Conservation (phyloP, 345 rosid genomes). For the Linum usitatissimum region DNA sequence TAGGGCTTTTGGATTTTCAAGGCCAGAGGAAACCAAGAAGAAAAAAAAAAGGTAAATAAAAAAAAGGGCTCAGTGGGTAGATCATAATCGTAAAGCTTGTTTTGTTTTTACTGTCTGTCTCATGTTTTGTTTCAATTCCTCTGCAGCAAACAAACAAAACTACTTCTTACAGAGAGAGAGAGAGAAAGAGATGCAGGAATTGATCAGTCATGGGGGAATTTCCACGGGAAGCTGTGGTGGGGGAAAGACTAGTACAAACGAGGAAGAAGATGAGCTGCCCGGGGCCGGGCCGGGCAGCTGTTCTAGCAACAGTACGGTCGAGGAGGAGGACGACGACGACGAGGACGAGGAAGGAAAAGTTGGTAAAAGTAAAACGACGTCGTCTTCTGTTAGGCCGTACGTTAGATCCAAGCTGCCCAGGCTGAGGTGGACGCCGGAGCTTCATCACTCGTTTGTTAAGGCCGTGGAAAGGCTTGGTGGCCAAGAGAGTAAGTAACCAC, state of each 20-base stretch:
- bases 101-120: neutral
- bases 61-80: neutral
- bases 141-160: neutral
- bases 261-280: neutral
- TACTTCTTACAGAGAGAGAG: no score
- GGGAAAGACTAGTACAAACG: neutral
- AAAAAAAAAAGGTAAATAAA: no score
- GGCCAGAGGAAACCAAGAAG: neutral
- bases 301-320: slow-evolving; percentile 89
- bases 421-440: slow-evolving; percentile 28
- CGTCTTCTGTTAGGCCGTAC: slow-evolving; percentile 16
- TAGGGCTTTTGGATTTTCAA: neutral
- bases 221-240: neutral
- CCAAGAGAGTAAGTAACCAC: slow-evolving; percentile 16
- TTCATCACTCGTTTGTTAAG: slow-evolving; percentile 22
- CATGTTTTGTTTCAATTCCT: neutral
- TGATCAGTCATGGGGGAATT: neutral
- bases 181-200: neutral
- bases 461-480: slow-evolving; percentile 28
- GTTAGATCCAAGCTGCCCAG: slow-evolving; percentile 28
- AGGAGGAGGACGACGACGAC: slow-evolving; percentile 57
- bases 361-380: slow-evolving; percentile 34
- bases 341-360: slow-evolving; percentile 33
- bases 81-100: neutral
- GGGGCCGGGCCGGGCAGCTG: slow-evolving; percentile 1